Evolutionary conservation across 2,329 filamentous ascomycete species (phyloP), one percentile per base, ranked within the genome.

Genomic region (Talaromyces sp.): DNA sequence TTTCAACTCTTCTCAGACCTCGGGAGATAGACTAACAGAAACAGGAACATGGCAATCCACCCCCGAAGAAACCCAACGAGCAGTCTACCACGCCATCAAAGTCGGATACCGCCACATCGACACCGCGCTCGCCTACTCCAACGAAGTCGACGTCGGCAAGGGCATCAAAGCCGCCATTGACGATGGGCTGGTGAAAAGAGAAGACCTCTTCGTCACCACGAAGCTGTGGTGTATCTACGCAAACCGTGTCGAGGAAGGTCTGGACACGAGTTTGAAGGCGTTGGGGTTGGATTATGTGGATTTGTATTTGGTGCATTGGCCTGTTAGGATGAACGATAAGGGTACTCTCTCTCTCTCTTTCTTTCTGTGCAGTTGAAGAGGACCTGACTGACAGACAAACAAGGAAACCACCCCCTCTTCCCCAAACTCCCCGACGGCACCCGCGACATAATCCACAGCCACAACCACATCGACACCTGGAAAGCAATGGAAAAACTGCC

Each of bases 351-450:
- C 61, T 74, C 43, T 74, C 80, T 53, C 79, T 80, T 1, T 9
- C 63, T 71, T 1, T 76, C 71, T 19, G n/a, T n/a, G n/a, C n/a
- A n/a, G 25, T 28, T 7, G 25, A 28, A 28, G 7, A 28, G 25
- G 81, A 63, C 78, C 76, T 58, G 70, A 79, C 25, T 78, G 80
- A 36, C 19, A 19, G n/a, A 6, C 6, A 28, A 17, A n/a, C 70
- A 67, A 40, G 48, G 73, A 25, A 74, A 70, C 62, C 72, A 75
- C 63, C 67, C 66, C 53, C 60, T 73, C 61, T 90, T 93, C 75
- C 90, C 89, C 64, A 91, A 86, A 72, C 83, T 84, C 53, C 77
- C 84, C 13, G 87, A 93, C 69, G 89, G 89, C 63, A 81, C 80
- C 46, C 85, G 89, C 62, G 89, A 95, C 71, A 83, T 94, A 56